A percentile compares a stretch with the other conserved stretches of the same genome.
These are phyloP conservation scores for Cyclostephanos tholiformis DNA, from an alignment of 108 stramenopile species.

Conservation along the genomic window DNA sequence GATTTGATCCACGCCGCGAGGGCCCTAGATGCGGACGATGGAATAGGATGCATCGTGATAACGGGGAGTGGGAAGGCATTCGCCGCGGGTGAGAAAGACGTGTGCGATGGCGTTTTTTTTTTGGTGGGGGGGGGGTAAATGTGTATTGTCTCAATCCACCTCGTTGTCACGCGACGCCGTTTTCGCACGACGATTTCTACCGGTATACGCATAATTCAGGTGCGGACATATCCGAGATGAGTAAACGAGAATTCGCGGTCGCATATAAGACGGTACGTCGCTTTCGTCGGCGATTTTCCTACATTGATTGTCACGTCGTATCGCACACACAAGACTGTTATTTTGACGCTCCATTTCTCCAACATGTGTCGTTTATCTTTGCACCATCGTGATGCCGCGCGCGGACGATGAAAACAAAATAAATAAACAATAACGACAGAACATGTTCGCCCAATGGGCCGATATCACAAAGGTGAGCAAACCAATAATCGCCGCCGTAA, in stretches of 20 bases:
- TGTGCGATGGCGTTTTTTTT: no score
- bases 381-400: no score
- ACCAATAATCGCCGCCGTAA: constrained; percentile 95
- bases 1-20: constrained; percentile 82
- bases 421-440: no score
- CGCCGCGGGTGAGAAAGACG: constrained; percentile 81
- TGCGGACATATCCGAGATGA: constrained; percentile 98
- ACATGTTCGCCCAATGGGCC: constrained; percentile 96
- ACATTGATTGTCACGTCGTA: constrained; percentile 3
- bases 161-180: neutral
- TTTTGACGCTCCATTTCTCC: no score
- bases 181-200: no score
- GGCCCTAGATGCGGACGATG: constrained; percentile 76
- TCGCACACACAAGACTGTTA: no score
- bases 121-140: no score
- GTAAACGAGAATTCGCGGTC: constrained; percentile 68
- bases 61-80: constrained; percentile 95
- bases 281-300: neutral
- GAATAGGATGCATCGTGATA: constrained; percentile 91
- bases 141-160: neutral
- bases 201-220: constrained; percentile 50
- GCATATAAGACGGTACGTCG: constrained; percentile 63
- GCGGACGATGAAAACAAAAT: no score
- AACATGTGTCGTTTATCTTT: no score
- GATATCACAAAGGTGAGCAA: constrained; percentile 76